Conservation (phyloP, 495 filamentous ascomycete genomes). For the Neurospora terricola region DNA sequence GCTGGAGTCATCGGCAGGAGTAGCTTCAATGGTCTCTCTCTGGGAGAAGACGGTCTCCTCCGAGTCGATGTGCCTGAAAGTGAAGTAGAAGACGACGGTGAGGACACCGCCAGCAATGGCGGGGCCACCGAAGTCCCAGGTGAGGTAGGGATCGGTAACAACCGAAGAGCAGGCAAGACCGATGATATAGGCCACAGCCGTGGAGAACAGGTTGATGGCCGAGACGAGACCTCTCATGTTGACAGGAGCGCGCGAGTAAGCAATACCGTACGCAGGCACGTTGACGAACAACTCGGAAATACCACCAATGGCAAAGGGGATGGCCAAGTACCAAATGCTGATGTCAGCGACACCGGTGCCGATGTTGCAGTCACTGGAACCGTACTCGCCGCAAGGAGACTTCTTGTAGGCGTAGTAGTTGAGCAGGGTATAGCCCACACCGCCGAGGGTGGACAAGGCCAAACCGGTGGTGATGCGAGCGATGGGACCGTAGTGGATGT, state of each 20-base stretch:
- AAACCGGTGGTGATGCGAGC: conserved; percentile 68
- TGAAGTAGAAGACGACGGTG: conserved; percentile 39
- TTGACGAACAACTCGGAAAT: conserved; percentile 61
- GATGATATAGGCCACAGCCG: conserved; percentile 47
- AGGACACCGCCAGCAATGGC: conserved; percentile 38
- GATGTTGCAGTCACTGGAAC: conserved; percentile 29
- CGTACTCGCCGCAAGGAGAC: conserved; percentile 39
- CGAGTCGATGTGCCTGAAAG: conserved; percentile 40
- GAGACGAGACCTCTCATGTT: conserved; percentile 62
- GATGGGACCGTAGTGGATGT: conserved; percentile 60
- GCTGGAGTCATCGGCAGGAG: neutral
- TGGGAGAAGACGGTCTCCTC: conserved; percentile 30
- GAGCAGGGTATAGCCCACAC: conserved; percentile 56
- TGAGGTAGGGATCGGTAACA: conserved; percentile 50
- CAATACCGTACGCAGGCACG: conserved; percentile 62
- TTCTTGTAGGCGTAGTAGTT: conserved; percentile 62
- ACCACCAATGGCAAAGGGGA: conserved; percentile 45
- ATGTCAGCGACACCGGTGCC: conserved; percentile 40
- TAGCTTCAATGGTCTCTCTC: neutral
- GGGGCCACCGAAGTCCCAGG: conserved; percentile 43
- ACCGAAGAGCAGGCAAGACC: conserved; percentile 51
- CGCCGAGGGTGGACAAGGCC: conserved; percentile 51
- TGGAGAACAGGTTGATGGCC: conserved; percentile 53
- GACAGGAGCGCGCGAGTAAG: conserved; percentile 58
- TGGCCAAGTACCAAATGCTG: conserved; percentile 40